Conservation (phyloP, 495 filamentous ascomycete species). For the Glutinoglossum americanum region DNA sequence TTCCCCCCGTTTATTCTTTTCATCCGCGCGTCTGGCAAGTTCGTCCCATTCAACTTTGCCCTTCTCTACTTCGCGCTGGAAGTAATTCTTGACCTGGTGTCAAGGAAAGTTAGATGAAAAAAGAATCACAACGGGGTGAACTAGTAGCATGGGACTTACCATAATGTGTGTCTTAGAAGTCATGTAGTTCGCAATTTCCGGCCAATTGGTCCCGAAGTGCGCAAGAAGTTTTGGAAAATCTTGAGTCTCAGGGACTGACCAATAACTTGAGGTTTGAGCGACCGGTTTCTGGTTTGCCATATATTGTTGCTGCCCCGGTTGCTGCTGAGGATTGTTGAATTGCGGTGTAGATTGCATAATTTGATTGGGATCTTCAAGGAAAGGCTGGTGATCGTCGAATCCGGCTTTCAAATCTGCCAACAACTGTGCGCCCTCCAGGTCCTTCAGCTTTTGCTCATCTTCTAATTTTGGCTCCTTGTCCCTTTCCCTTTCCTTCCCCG, state of each 20-base stretch:
- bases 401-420: conserved; percentile 8
- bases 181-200: conserved; percentile 65
- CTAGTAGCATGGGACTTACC: conserved; percentile 28
- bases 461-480: conserved; percentile 5
- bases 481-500: neutral
- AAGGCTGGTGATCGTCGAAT: conserved; percentile 3
- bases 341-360: neutral
- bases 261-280: conserved; percentile 71
- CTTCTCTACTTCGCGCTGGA: conserved; percentile 49
- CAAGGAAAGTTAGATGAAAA: conserved; percentile 2
- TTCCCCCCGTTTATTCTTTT: conserved; percentile 45
- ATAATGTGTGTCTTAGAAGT: conserved; percentile 83
- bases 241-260: conserved; percentile 77
- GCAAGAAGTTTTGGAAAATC: conserved; percentile 61
- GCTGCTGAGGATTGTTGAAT: neutral
- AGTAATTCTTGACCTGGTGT: conserved; percentile 77
- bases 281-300: conserved; percentile 17
- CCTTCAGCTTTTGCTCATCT: conserved; percentile 7
- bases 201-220: conserved; percentile 79
- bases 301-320: neutral
- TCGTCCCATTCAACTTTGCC: conserved; percentile 47
- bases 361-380: conserved; percentile 4
- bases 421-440: conserved; percentile 10
- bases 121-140: neutral
- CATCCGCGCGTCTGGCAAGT: conserved; percentile 47